Evolutionary conservation across 2,329 filamentous ascomycete genomes (phyloP), one percentile per base, ranked within the genome.

Genomic region (Lithohypha guttulata): DNA sequence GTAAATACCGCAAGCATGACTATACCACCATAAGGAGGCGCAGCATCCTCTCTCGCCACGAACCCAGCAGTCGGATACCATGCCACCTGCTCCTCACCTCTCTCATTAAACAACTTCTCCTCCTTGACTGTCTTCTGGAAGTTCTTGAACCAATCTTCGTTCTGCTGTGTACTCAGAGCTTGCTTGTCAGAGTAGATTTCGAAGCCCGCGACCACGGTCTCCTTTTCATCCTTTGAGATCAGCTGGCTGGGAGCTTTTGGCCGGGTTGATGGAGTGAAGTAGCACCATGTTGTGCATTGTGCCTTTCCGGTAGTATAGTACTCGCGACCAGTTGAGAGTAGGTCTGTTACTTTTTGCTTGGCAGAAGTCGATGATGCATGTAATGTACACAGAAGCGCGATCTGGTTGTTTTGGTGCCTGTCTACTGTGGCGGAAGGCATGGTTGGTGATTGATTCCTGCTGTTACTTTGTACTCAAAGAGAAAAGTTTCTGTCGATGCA

Each of bases 181-280:
- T 21, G 3, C 22, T 31, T 30, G 17, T 9, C 8, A 17, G 5
- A 22, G 40, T 39, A 44, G 39, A 49, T 44, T 26, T 49, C 47
- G 6, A 49, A 11, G 1, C 42, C 35, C 10, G 36, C 42, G 39
- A 47, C 29, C 15, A 44, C 22, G 8, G 28, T 41, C 8, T 19
- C 30, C 2, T 33, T 30, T 11, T 47, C 42, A 10, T 33, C 30
- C 1, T 35, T 20, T 18, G 45, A 41, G 41, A 96, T 89, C 50
- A 96, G 93, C 51, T 95, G 89, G 70, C 96, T 89, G 65, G 96
- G 94, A 57, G 91, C 91, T 57, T 91, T 91, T 65, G 85, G 93
- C 42, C 96, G 75, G 7, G 91, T 96, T 29, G 91, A 85, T 34
- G 91, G 91, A 62, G 96, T 96, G 70, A 98, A 93, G 19, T 86